Conservation (phyloP, 768 basidiomycete species). For the Xerocomellus chrysenteron region DNA sequence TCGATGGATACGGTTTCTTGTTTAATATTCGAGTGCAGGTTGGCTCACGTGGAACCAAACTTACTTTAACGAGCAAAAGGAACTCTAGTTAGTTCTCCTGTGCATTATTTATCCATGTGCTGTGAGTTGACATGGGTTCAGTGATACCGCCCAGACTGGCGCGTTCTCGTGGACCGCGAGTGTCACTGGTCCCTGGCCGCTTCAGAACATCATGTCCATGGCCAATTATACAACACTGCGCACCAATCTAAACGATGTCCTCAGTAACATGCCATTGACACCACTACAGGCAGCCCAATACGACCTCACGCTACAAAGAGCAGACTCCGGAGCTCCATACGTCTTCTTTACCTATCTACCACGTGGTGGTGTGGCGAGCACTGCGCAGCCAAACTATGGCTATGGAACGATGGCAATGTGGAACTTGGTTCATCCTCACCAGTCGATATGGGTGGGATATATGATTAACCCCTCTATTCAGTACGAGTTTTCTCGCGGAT, state of each 20-base stretch:
- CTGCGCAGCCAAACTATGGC: background rate
- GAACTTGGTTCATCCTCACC: background rate
- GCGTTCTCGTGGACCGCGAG: background rate
- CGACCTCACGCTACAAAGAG: background rate
- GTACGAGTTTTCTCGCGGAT: background rate
- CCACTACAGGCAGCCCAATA: background rate
- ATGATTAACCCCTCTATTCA: background rate
- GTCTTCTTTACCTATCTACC: background rate
- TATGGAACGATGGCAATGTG: background rate
- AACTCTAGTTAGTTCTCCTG: background rate
- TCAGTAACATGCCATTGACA: background rate
- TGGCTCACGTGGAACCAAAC: background rate
- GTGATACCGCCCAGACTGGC: background rate
- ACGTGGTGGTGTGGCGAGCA: background rate
- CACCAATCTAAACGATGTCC: background rate
- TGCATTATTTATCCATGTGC: background rate
- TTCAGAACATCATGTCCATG: background rate
- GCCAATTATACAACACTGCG: background rate
- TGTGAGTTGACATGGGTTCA: background rate
- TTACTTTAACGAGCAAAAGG: background rate
- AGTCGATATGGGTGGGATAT: background rate
- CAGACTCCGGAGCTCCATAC: background rate
- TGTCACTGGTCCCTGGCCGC: background rate
- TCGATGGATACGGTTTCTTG: background rate
- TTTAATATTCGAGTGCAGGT: background rate